phyloP scores from a whole-genome alignment of 306 rosid species.

The Fragaria vesca region DNA sequence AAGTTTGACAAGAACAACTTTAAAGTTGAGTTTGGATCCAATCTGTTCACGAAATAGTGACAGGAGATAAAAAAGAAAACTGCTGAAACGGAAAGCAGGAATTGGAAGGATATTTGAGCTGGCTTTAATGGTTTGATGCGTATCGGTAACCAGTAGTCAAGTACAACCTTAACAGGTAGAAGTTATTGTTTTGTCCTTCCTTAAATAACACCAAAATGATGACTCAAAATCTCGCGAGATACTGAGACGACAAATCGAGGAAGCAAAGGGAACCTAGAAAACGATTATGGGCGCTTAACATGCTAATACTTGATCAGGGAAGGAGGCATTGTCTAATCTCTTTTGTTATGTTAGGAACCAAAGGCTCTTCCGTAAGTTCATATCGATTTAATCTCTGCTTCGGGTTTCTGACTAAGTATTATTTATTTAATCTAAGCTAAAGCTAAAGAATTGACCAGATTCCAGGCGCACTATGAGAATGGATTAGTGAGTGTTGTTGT shows the following conservation, averaged over 20 bases:
- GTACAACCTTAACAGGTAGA: neutral
- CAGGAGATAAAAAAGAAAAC: neutral
- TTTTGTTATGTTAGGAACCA: no score
- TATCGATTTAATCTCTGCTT: no score
- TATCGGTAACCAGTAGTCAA: neutral
- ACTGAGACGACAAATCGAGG: neutral
- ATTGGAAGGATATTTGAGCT: neutral
- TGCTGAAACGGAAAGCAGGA: neutral
- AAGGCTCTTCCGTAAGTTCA: no score
- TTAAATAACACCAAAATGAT: neutral
- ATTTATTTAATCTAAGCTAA: no score
- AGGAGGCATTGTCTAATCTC: neutral
- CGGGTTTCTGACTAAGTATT: no score
- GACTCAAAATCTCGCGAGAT: neutral
- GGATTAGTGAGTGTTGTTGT: neutral
- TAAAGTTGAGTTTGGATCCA: neutral
- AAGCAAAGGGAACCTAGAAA: neutral
- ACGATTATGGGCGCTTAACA: neutral
- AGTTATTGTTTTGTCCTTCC: neutral
- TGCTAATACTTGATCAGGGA: neutral
- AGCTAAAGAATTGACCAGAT: neutral
- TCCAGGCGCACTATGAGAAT: neutral
- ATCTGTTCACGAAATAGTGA: neutral
- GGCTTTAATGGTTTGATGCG: neutral
- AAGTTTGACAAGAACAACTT: neutral